These are phyloP conservation scores for Epichloe sylvatica DNA, from an alignment of 2,329 filamentous ascomycete species.

Conservation along the genomic window DNA sequence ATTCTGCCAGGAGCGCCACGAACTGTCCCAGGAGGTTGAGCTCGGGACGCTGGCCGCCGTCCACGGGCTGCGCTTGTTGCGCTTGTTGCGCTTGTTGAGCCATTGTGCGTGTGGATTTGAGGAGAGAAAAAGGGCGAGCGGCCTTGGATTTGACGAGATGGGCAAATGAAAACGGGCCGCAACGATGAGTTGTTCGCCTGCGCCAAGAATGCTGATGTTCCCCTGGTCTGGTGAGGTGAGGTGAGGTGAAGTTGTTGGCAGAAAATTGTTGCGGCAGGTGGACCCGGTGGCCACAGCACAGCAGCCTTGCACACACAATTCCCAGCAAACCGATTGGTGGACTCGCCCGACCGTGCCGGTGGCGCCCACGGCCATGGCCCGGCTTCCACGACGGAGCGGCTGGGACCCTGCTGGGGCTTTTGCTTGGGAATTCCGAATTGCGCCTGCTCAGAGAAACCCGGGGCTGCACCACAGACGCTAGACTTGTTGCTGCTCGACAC, in stretches of 20 bases:
- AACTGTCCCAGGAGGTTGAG: conserved; percentile 23
- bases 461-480: no score
- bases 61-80: conserved; percentile 9
- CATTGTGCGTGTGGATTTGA: conserved; percentile 4
- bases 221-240: background rate
- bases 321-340: background rate
- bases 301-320: background rate
- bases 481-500: no score
- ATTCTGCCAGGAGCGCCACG: conserved; percentile 19
- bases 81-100: conserved; percentile 12
- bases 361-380: background rate
- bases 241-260: background rate
- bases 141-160: background rate
- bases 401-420: no score
- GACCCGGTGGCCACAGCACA: background rate
- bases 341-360: background rate
- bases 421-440: no score
- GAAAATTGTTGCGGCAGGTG: conserved; percentile 1
- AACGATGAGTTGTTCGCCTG: background rate
- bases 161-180: background rate
- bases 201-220: conserved; percentile 1
- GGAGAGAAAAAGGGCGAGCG: background rate
- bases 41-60: conserved; percentile 12
- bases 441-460: no score
- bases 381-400: background rate